phyloP scores from a whole-genome alignment of 768 basidiomycete genomes.

The Xerocomellus intermedius region DNA sequence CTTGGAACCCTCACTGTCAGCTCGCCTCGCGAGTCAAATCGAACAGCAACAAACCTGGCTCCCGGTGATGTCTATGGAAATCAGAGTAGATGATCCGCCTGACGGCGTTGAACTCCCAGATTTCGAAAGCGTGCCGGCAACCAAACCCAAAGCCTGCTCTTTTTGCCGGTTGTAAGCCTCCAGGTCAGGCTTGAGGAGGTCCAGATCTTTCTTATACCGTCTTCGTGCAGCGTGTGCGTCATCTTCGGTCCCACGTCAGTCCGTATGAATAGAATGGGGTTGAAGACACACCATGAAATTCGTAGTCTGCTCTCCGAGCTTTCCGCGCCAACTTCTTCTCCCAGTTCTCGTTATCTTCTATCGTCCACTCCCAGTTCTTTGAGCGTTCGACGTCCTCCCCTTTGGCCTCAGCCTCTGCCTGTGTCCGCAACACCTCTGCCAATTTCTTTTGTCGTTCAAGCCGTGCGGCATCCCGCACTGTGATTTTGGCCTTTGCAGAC shows the following conservation, averaged over 20 bases:
- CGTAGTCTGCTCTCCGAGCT: constrained; percentile 79
- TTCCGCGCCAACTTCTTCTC: constrained; percentile 68
- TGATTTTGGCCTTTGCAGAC: constrained; percentile 70
- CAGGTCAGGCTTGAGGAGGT: constrained; percentile 84
- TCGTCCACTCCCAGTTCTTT: constrained; percentile 85
- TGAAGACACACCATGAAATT: constrained; percentile 76
- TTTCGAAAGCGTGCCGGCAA: constrained; percentile 60
- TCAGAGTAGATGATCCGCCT: constrained; percentile 36
- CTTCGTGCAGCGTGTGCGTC: constrained; percentile 86
- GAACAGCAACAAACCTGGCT: constrained; percentile 36
- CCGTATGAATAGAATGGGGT: background rate
- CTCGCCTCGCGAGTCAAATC: background rate
- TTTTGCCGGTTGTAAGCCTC: constrained; percentile 87
- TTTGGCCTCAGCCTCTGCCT: constrained; percentile 84
- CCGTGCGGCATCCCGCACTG: constrained; percentile 75
- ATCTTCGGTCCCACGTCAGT: constrained; percentile 47
- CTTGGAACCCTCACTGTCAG: constrained; percentile 31
- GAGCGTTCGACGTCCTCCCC: constrained; percentile 94
- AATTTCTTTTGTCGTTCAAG: constrained; percentile 89
- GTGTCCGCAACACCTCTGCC: constrained; percentile 79
- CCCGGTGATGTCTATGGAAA: constrained; percentile 53
- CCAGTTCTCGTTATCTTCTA: constrained; percentile 32
- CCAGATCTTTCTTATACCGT: constrained; percentile 90
- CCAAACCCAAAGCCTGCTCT: constrained; percentile 75
- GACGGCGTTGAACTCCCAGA: constrained; percentile 33